Evolutionary conservation across 257 asterid species (phyloP).

Genomic region (Solanum neorickii): DNA sequence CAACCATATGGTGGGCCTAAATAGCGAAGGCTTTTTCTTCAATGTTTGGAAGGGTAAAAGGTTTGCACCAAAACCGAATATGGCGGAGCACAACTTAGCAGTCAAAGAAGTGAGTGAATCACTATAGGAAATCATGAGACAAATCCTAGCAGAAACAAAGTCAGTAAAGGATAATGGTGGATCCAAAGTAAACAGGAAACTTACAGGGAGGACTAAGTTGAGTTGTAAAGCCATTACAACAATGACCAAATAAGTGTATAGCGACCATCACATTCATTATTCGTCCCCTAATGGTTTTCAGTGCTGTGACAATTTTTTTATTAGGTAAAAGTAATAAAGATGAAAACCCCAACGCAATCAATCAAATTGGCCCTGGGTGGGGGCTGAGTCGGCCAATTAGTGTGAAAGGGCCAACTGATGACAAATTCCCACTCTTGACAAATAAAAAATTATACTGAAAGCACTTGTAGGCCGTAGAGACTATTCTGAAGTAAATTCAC

Average conservation of each 20-base stretch:
- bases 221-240: neutral
- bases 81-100: neutral
- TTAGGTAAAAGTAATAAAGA: neutral
- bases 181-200: neutral
- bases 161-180: neutral
- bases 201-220: neutral
- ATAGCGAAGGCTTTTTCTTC: neutral
- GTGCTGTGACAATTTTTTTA: neutral
- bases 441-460: neutral
- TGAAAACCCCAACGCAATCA: neutral
- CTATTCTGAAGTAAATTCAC: neutral
- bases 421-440: neutral
- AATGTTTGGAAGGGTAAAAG: neutral
- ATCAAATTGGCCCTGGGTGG: neutral
- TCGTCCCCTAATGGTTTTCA: neutral
- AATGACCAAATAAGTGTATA: constrained; percentile 1
- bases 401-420: neutral
- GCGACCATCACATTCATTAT: neutral
- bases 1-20: neutral
- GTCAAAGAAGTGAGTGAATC: neutral
- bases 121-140: neutral
- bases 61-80: neutral
- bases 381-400: neutral
- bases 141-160: neutral
- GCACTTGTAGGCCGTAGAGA: neutral